These are phyloP conservation scores for Claviceps arundinis DNA, from an alignment of 2,329 filamentous ascomycete species.

Conservation along the genomic window DNA sequence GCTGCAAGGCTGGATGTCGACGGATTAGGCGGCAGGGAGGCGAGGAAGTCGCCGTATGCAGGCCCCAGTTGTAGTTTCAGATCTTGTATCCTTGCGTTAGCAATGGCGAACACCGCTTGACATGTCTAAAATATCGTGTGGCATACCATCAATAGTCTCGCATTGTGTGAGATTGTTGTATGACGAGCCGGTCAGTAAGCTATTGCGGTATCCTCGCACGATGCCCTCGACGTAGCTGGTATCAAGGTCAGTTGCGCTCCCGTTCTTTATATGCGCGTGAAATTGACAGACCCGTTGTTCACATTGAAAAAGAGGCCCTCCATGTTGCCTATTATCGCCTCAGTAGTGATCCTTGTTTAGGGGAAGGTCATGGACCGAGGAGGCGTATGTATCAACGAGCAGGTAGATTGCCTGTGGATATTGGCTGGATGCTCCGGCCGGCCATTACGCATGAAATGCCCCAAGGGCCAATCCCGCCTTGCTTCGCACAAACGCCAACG, in stretches of 20 bases:
- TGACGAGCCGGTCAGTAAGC: slow-evolving; percentile 76
- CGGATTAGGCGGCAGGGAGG: slow-evolving; percentile 84
- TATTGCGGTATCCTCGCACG: slow-evolving; percentile 91
- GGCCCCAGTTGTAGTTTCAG: slow-evolving; percentile 95
- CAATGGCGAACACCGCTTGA: background rate
- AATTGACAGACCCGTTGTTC: slow-evolving; percentile 61
- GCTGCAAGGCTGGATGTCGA: slow-evolving; percentile 89
- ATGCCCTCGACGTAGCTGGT: slow-evolving; percentile 90
- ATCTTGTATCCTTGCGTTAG: slow-evolving; percentile 41
- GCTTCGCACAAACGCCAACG: slow-evolving; percentile 5
- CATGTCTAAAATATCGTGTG: background rate
- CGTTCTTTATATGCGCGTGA: slow-evolving; percentile 3
- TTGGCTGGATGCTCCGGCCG: background rate
- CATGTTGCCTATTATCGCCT: slow-evolving; percentile 35
- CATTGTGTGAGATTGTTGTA: slow-evolving; percentile 96
- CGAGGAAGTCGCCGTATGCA: slow-evolving; percentile 93
- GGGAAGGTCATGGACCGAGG: background rate
- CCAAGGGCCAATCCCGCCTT: background rate
- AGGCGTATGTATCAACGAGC: background rate
- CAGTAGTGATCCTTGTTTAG: background rate
- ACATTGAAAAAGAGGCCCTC: slow-evolving; percentile 92
- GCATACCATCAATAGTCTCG: slow-evolving; percentile 82
- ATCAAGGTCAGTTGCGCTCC: slow-evolving; percentile 14
- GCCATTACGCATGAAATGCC: background rate
- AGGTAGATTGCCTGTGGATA: background rate